phyloP scores from a whole-genome alignment of 345 rosid species.

The Lepidium sativum region DNA sequence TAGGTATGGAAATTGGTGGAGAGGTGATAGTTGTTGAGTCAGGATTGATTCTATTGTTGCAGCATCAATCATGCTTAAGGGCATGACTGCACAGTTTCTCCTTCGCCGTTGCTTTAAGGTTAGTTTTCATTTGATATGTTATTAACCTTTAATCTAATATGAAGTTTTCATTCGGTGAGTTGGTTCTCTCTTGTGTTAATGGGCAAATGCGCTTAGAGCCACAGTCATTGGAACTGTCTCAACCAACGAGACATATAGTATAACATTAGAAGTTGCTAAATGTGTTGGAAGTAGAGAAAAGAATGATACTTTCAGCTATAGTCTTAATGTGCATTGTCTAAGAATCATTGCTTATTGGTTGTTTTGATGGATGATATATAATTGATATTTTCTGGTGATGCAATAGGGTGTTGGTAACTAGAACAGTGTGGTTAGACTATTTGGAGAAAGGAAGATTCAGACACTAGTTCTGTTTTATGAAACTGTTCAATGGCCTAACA shows the following conservation, averaged over 20 bases:
- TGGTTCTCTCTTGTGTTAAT: constrained; percentile 85
- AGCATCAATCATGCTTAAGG: constrained; percentile 76
- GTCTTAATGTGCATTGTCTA: too few species aligned
- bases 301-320: too few species aligned
- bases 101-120: constrained; percentile 83
- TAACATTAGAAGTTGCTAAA: too few species aligned
- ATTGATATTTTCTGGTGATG: neutral
- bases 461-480: neutral
- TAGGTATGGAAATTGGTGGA: constrained; percentile 89
- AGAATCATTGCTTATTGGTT: too few species aligned
- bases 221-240: constrained; percentile 84
- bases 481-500: neutral
- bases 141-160: neutral
- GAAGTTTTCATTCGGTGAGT: constrained; percentile 73
- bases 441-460: neutral
- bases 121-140: neutral
- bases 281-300: too few species aligned
- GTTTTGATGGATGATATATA: neutral
- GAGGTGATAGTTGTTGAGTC: constrained; percentile 80
- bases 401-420: neutral
- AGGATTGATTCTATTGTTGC: constrained; percentile 66
- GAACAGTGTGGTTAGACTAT: too few species aligned
- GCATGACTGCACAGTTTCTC: constrained; percentile 81
- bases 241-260: constrained; percentile 67
- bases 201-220: constrained; percentile 89